Percentiles rank a stretch among this genome's conserved stretches.
Evolutionary conservation across 2,329 filamentous ascomycete genomes (phyloP).

Genomic region (Xenosphaeropsis pyriputrescens): DNA sequence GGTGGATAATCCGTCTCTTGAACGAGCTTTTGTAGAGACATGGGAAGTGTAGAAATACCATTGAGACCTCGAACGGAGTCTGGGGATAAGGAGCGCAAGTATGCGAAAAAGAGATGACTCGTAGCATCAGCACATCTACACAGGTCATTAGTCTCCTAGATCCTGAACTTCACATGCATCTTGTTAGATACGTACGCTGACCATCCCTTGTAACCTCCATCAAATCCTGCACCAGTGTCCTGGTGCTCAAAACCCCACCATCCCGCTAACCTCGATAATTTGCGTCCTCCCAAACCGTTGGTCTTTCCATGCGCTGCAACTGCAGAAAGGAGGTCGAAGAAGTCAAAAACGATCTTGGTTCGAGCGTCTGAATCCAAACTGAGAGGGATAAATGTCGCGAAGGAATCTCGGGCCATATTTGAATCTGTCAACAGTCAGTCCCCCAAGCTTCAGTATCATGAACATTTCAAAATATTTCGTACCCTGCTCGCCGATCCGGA

Average conservation of each 20-base stretch:
- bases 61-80: constrained; percentile 52
- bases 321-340: constrained; percentile 85
- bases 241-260: constrained; percentile 98
- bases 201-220: constrained; percentile 87
- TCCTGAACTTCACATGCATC: too few relatives aligned
- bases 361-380: constrained; percentile 80
- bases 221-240: constrained; percentile 81
- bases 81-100: constrained; percentile 80
- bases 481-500: constrained; percentile 90
- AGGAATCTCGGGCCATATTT: constrained; percentile 79
- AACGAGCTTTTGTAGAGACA: constrained; percentile 80
- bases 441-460: constrained; percentile 6
- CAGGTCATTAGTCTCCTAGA: too few relatives aligned
- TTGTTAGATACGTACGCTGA: constrained; percentile 39
- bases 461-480: constrained; percentile 16
- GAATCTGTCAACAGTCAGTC: constrained; percentile 48
- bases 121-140: constrained; percentile 81
- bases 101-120: constrained; percentile 95
- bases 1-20: constrained; percentile 93
- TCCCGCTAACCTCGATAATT: constrained; percentile 85
- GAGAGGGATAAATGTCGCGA: constrained; percentile 90
- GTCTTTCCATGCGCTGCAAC: constrained; percentile 85
- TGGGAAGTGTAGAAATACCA: constrained; percentile 74
- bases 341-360: constrained; percentile 84
- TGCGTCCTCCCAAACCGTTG: constrained; percentile 85